phyloP scores from a whole-genome alignment of 2,329 filamentous ascomycete genomes.

The Alternaria triticimaculans region DNA sequence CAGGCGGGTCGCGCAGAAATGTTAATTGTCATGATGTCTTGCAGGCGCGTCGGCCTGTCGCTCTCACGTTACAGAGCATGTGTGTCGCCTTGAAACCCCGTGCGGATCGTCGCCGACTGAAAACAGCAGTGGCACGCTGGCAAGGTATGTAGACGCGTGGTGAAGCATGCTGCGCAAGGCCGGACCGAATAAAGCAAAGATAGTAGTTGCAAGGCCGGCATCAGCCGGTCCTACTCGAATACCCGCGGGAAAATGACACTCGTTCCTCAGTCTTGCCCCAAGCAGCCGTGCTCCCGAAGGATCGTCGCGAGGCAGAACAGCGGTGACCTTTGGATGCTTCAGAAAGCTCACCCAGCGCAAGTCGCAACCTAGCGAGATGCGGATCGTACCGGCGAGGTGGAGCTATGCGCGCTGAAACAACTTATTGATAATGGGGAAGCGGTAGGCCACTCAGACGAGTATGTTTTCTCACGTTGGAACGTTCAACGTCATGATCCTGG shows the following conservation, averaged over 20 bases:
- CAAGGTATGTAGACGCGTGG: not conserved
- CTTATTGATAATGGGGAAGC: slow-evolving; percentile 11
- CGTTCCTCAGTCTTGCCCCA: not conserved
- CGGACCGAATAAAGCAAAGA: slow-evolving; percentile 11
- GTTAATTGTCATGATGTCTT: not conserved
- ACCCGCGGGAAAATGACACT: slow-evolving; percentile 1
- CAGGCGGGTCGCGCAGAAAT: not conserved
- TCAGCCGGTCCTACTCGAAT: slow-evolving; percentile 3
- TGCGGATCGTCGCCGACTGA: slow-evolving; percentile 9
- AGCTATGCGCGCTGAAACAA: slow-evolving; percentile 15
- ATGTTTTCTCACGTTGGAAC: slow-evolving; percentile 14
- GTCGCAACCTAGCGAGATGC: slow-evolving; percentile 17
- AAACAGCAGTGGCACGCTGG: slow-evolving; percentile 3
- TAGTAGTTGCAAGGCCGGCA: slow-evolving; percentile 2
- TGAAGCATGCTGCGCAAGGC: slow-evolving; percentile 4
- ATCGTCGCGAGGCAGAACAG: slow-evolving; percentile 31
- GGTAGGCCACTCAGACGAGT: slow-evolving; percentile 17
- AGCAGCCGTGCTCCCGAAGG: slow-evolving; percentile 17
- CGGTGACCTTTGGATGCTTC: slow-evolving; percentile 20
- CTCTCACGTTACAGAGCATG: not conserved
- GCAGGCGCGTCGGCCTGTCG: not conserved
- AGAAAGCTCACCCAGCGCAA: not conserved
- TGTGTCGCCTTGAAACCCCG: slow-evolving; percentile 1
- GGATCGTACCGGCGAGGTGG: slow-evolving; percentile 20
- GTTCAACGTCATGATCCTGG: slow-evolving; percentile 29